Percentiles rank a stretch among this genome's conserved stretches.
Conservation (phyloP, 2,329 filamentous ascomycete genomes). For the Ophiocordyceps camponoti-leonardi region DNA sequence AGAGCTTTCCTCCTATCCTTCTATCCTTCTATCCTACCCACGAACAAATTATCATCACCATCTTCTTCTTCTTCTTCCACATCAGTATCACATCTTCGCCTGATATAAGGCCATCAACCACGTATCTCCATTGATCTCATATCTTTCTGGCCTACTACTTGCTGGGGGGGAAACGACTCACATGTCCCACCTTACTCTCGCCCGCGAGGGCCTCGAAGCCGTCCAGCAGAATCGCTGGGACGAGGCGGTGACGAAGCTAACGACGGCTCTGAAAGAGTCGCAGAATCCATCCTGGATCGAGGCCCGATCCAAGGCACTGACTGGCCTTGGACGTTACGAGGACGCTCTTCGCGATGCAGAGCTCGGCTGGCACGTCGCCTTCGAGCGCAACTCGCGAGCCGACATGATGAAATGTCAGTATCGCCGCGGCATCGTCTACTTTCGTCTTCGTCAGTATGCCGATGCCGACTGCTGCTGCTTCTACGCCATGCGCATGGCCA, state of each 20-base stretch:
- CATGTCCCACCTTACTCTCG: constrained; percentile 35
- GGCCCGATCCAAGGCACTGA: constrained; percentile 63
- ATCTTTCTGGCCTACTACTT: too few relatives aligned
- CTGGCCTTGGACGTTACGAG: constrained; percentile 41
- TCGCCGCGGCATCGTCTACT: constrained; percentile 58
- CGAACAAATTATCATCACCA: too few relatives aligned
- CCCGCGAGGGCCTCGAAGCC: constrained; percentile 45
- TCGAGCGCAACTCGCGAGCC: constrained; percentile 53
- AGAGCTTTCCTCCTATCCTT: too few relatives aligned
- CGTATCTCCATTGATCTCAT: too few relatives aligned
- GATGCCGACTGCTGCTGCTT: constrained; percentile 58
- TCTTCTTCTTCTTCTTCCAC: too few relatives aligned
- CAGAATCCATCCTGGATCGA: constrained; percentile 64
- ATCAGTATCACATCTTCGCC: too few relatives aligned
- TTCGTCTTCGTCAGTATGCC: constrained; percentile 51
- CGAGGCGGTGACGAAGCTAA: constrained; percentile 50
- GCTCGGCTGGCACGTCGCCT: constrained; percentile 42
- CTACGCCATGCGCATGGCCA: constrained; percentile 29
- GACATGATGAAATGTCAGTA: constrained; percentile 70
- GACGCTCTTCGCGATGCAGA: constrained; percentile 56
- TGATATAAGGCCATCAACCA: too few relatives aligned
- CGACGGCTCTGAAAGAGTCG: constrained; percentile 46
- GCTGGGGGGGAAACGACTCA: too few relatives aligned
- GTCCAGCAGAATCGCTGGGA: constrained; percentile 46
- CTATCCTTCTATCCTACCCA: too few relatives aligned